Evolutionary conservation across 2,329 filamentous ascomycete genomes (phyloP).

Genomic region (Aspergillus thermomutatus): DNA sequence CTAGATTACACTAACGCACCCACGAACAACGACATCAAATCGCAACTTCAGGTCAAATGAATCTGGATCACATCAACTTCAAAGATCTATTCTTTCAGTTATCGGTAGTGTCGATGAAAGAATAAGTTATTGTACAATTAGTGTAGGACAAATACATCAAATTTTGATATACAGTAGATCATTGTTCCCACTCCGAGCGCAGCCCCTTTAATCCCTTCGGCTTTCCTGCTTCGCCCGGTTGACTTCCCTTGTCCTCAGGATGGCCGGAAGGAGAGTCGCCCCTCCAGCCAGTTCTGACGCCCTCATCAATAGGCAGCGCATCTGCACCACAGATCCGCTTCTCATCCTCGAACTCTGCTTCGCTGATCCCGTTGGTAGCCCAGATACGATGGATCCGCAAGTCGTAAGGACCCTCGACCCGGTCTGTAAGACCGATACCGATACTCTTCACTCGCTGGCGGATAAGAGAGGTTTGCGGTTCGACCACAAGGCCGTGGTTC

Average conservation of each 20-base stretch:
- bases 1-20: conserved; percentile 22
- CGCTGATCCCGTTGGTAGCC: conserved; percentile 72
- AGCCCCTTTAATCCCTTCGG: conserved; percentile 35
- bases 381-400: conserved; percentile 81
- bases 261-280: conserved; percentile 4
- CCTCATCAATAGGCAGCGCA: conserved; percentile 37
- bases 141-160: background rate
- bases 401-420: conserved; percentile 83
- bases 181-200: conserved; percentile 33
- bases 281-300: conserved; percentile 28
- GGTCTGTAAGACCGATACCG: conserved; percentile 84
- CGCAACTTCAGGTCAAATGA: no score
- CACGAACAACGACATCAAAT: background rate
- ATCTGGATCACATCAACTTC: no score
- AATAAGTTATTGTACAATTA: conserved; percentile 1
- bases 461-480: conserved; percentile 88
- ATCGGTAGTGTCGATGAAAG: background rate
- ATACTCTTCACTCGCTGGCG: conserved; percentile 80
- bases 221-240: conserved; percentile 17
- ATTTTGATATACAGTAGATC: conserved; percentile 7
- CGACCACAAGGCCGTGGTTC: conserved; percentile 85
- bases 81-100: no score
- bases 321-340: conserved; percentile 38
- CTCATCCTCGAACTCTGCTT: conserved; percentile 40
- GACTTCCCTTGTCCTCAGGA: conserved; percentile 8